Conservation (phyloP, 2,329 filamentous ascomycete species). For the Aspergillus jensenii region DNA sequence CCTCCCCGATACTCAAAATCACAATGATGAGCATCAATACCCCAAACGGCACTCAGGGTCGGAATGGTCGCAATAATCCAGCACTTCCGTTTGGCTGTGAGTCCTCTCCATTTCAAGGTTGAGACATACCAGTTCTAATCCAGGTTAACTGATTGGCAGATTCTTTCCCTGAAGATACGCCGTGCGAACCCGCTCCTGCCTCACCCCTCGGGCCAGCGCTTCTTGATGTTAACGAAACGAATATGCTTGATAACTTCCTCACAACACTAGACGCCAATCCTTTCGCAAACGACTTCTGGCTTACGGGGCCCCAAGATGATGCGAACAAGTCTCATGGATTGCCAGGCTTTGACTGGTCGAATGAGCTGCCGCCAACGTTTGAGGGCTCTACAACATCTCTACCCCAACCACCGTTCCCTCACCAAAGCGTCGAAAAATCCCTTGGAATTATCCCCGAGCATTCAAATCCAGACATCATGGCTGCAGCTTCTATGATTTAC, state of each 20-base stretch:
- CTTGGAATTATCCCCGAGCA: conserved; percentile 25
- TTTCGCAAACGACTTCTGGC: conserved; percentile 41
- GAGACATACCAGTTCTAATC: conserved; percentile 8
- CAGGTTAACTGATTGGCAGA: conserved; percentile 22
- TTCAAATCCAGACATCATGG: conserved; percentile 53
- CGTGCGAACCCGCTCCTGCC: conserved; percentile 55
- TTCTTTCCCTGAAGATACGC: conserved; percentile 36
- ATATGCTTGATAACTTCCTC: conserved; percentile 53
- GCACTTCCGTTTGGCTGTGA: conserved; percentile 68
- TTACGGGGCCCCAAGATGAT: conserved; percentile 19
- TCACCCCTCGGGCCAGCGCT: conserved; percentile 65
- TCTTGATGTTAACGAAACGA: conserved; percentile 59
- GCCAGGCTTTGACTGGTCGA: conserved; percentile 38
- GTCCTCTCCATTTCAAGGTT: conserved; percentile 33
- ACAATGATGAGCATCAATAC: conserved; percentile 32
- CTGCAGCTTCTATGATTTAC: conserved; percentile 54
- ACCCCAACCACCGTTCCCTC: conserved; percentile 50
- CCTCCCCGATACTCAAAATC: not conserved
- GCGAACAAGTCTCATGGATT: conserved; percentile 28
- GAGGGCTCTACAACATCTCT: conserved; percentile 66
- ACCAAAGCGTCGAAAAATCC: conserved; percentile 27
- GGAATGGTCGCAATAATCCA: conserved; percentile 49
- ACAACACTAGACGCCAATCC: conserved; percentile 42
- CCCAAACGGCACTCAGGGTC: conserved; percentile 28
- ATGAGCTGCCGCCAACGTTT: conserved; percentile 62